phyloP scores from a whole-genome alignment of 768 basidiomycete species.

The Phanerodontia chrysosporium region DNA sequence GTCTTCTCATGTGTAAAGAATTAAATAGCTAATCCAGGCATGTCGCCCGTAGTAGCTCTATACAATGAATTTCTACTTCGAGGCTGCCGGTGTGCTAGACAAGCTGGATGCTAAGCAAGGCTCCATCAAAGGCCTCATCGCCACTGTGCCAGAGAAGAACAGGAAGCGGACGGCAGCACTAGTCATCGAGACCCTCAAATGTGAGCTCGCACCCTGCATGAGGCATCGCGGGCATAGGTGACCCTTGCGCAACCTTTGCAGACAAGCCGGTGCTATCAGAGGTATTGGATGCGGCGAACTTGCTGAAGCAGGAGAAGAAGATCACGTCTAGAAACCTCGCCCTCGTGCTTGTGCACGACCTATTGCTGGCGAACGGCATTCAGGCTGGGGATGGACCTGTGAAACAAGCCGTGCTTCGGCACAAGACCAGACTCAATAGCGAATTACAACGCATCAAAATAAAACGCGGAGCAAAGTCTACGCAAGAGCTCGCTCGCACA shows the following conservation, averaged over 20 bases:
- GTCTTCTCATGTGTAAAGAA: constrained; percentile 2
- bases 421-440: constrained; percentile 84
- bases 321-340: constrained; percentile 74
- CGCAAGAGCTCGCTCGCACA: constrained; percentile 57
- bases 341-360: constrained; percentile 86
- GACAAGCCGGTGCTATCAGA: constrained; percentile 75
- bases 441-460: constrained; percentile 86
- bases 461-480: constrained; percentile 62
- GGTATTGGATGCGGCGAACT: constrained; percentile 61
- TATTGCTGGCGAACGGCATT: constrained; percentile 79
- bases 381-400: constrained; percentile 88
- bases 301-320: constrained; percentile 75
- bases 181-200: constrained; percentile 94
- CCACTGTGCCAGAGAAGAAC: constrained; percentile 66
- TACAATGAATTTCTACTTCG: constrained; percentile 93
- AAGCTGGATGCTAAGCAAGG: constrained; percentile 85
- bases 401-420: constrained; percentile 81
- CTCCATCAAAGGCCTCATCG: constrained; percentile 85
- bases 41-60: constrained; percentile 22
- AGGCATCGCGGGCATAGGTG: not conserved
- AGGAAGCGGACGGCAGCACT: constrained; percentile 80
- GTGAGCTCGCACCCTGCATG: constrained; percentile 41
- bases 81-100: constrained; percentile 79
- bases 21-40: constrained; percentile 21
- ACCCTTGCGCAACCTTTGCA: constrained; percentile 26